Evolutionary conservation across 2,329 filamentous ascomycete species (phyloP).

Genomic region (Talaromyces verruculosus): DNA sequence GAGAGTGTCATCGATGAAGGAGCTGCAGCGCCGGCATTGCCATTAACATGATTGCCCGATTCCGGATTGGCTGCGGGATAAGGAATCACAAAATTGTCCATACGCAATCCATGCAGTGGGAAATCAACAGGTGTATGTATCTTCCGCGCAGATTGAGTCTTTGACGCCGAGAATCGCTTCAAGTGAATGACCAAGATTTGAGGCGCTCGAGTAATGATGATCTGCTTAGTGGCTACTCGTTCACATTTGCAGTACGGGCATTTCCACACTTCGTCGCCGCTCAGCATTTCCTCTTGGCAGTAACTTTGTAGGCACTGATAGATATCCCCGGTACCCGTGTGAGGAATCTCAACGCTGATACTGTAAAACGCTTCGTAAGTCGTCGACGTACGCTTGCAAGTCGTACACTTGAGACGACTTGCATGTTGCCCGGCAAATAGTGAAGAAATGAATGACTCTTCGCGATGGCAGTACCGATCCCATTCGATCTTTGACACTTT

Average conservation of each 20-base stretch:
- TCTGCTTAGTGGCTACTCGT: slow-evolving; percentile 66
- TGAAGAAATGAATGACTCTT: slow-evolving; percentile 73
- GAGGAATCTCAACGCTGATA: slow-evolving; percentile 68
- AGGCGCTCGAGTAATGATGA: slow-evolving; percentile 74
- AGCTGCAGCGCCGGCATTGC: slow-evolving; percentile 65
- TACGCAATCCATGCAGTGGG: slow-evolving; percentile 68
- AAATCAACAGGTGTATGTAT: slow-evolving; percentile 72
- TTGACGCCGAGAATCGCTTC: slow-evolving; percentile 65
- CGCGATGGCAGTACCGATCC: slow-evolving; percentile 66
- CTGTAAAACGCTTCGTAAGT: slow-evolving; percentile 71
- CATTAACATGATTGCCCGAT: slow-evolving; percentile 25
- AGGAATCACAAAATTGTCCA: slow-evolving; percentile 60
- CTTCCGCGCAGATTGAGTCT: slow-evolving; percentile 62
- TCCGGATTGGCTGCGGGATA: slow-evolving; percentile 36
- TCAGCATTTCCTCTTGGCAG: slow-evolving; percentile 65
- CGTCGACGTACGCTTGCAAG: slow-evolving; percentile 63
- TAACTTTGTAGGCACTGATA: slow-evolving; percentile 70
- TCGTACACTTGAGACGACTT: slow-evolving; percentile 60
- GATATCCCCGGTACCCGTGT: slow-evolving; percentile 59
- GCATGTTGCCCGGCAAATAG: slow-evolving; percentile 75
- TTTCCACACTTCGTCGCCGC: slow-evolving; percentile 66
- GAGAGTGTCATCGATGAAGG: slow-evolving; percentile 52
- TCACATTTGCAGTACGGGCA: slow-evolving; percentile 73
- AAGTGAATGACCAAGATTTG: slow-evolving; percentile 76
- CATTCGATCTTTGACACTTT: slow-evolving; percentile 73